Conservation (phyloP, 306 rosid genomes). For the Prunus mume region DNA sequence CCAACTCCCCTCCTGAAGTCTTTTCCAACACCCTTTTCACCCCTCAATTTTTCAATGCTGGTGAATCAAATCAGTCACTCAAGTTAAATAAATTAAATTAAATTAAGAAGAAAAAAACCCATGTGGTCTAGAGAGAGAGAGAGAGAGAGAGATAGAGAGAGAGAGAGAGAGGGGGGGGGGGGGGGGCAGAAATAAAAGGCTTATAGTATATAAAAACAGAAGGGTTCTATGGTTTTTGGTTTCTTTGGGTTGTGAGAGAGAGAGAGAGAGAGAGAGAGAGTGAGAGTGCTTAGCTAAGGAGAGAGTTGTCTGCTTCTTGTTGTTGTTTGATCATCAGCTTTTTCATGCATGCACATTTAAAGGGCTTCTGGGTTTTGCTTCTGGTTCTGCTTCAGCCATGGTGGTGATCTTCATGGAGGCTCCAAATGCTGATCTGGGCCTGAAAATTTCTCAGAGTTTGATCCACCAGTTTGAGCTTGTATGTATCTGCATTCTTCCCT, state of each 20-base stretch:
- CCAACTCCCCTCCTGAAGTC: neutral
- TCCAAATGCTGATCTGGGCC: conserved; percentile 57
- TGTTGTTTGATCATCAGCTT: neutral
- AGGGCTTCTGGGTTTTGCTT: conserved; percentile 28
- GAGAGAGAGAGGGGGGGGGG: conserved; percentile 20
- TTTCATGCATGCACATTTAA: conserved; percentile 38
- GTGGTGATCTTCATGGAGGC: conserved; percentile 42
- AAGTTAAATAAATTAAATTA: conserved; percentile 39
- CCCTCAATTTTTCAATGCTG: conserved; percentile 10
- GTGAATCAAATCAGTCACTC: conserved; percentile 3
- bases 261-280: neutral
- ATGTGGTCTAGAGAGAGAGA: conserved; percentile 21
- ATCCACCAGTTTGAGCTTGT: conserved; percentile 50
- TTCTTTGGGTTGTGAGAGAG: conserved; percentile 44
- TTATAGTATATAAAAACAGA: conserved; percentile 34
- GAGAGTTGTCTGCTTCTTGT: neutral
- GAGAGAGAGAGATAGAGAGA: conserved; percentile 16
- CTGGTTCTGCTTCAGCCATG: conserved; percentile 44
- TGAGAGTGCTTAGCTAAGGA: neutral
- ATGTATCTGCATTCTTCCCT: conserved; percentile 52
- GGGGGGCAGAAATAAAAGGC: neutral
- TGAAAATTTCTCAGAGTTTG: conserved; percentile 48
- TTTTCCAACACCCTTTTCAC: conserved; percentile 28
- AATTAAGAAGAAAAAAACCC: conserved; percentile 5
- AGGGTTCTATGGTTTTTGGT: conserved; percentile 36